Base-by-base conservation (phyloP, 768 basidiomycete species). In the Tulasnella sp. region DNA sequence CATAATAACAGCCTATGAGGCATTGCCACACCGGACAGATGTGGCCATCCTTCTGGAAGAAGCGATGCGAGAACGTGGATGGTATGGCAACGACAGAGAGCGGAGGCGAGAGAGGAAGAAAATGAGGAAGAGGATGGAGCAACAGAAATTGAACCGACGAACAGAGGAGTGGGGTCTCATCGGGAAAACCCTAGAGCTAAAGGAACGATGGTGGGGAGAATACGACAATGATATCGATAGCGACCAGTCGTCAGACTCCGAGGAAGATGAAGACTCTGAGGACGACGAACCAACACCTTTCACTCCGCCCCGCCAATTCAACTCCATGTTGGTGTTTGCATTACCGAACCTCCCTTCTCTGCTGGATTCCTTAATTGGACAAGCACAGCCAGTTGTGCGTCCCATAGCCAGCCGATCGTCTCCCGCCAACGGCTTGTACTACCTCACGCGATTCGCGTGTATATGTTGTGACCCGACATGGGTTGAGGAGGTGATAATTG, bases 311-410 rank as follows among this genome's bases (percentile, higher is more conserved):
- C 72, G 78, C 66, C 85, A 88, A 68, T 91, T 85, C 67, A 79
- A 85, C 19, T 82, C 86, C 47, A 93, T 97, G 88, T 86, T 99
- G 49, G 95, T 90, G 17, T 98, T 94, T 73, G 86, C 91, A 15
- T 88, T 90, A 2, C 76, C 81, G 42, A 77, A 84, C 11, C 73
- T 98, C 8, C 83, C 88, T 1, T 76, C 79, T 61, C 85, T 94
- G 34, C 84, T 95, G 64, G 82, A 87, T 64, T 83, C 88, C 7
- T 73, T 98, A 34, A 85, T 98, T 69, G 80, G 79, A 23, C 82
- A 84, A 66, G 88, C 84, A 69, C 80, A 73, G 43, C 83, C 89
- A 4, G 77, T 80, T 19, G 75, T 88, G 49, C 79, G 80, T 51
- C 85, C 73, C 1, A 49, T 70, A 10, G 60, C 65, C 3, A 67